These are phyloP conservation scores for Trametes elegans DNA, from an alignment of 768 basidiomycete species.

Conservation along the genomic window DNA sequence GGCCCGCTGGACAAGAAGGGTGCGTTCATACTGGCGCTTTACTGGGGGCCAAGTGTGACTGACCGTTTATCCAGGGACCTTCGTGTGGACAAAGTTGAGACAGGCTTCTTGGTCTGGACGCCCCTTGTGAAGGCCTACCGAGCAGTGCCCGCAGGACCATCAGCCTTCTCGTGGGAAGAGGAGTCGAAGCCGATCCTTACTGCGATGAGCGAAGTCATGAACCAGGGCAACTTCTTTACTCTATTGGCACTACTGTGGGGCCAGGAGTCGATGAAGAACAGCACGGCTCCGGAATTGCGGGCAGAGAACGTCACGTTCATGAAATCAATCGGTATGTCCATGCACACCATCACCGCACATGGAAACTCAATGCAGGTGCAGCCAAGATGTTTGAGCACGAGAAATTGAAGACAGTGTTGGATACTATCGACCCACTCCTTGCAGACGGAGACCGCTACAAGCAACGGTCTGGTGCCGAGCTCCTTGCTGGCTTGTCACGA, in stretches of 20 bases:
- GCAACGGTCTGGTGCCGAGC: slow-evolving; percentile 76
- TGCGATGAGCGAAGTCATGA: slow-evolving; percentile 47
- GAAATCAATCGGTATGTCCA: slow-evolving; percentile 48
- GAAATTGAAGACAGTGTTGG: slow-evolving; percentile 50
- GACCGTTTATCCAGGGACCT: slow-evolving; percentile 33
- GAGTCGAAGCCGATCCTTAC: slow-evolving; percentile 49
- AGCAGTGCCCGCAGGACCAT: slow-evolving; percentile 35
- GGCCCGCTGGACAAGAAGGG: slow-evolving; percentile 17
- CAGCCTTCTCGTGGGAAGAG: slow-evolving; percentile 51
- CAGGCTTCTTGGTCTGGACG: slow-evolving; percentile 80
- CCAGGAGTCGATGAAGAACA: slow-evolving; percentile 71
- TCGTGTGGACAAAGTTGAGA: slow-evolving; percentile 72
- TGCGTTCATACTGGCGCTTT: neutral
- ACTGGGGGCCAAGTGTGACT: neutral
- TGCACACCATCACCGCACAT: neutral
- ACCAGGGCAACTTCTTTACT: slow-evolving; percentile 55
- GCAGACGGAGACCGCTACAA: slow-evolving; percentile 76
- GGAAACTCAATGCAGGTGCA: slow-evolving; percentile 29
- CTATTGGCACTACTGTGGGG: slow-evolving; percentile 67
- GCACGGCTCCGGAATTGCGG: slow-evolving; percentile 54
- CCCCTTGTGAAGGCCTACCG: slow-evolving; percentile 60
- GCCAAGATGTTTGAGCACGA: slow-evolving; percentile 65
- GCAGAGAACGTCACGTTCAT: slow-evolving; percentile 48
- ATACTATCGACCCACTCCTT: slow-evolving; percentile 58
- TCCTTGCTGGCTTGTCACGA: slow-evolving; percentile 71